Conservation (phyloP, 23 red algal species). For the Chondrus crispus region DNA sequence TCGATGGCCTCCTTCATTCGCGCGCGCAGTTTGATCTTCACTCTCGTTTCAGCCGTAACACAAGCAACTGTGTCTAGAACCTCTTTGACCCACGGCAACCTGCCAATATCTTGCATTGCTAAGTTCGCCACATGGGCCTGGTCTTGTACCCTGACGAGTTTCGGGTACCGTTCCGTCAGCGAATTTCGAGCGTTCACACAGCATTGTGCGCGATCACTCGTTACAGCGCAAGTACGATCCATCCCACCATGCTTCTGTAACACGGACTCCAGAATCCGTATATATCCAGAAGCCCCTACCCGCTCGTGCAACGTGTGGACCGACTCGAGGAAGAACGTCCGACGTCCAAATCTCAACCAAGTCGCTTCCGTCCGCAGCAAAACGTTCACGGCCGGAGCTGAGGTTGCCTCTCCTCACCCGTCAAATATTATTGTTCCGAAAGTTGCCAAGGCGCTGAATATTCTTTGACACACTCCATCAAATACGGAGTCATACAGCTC, state of each 20-base stretch:
- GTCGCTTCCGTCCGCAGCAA: background rate
- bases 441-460: background rate
- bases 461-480: background rate
- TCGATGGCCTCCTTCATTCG: too few species aligned
- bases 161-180: background rate
- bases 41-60: too few species aligned
- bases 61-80: background rate
- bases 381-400: too few species aligned
- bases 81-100: background rate
- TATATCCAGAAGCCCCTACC: too few species aligned
- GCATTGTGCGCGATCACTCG: background rate
- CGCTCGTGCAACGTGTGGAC: too few species aligned
- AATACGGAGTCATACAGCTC: too few species aligned
- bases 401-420: background rate
- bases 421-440: constrained; percentile 25
- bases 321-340: background rate
- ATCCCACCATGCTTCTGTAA: background rate
- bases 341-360: background rate
- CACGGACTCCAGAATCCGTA: background rate
- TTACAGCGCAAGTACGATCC: background rate
- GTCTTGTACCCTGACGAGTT: background rate
- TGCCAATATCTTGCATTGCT: constrained; percentile 15
- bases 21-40: too few species aligned
- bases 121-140: constrained; percentile 5
- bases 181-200: background rate